These are phyloP conservation scores for Penicillium sp. DNA, from an alignment of 2,329 filamentous ascomycete genomes.

Conservation along the genomic window DNA sequence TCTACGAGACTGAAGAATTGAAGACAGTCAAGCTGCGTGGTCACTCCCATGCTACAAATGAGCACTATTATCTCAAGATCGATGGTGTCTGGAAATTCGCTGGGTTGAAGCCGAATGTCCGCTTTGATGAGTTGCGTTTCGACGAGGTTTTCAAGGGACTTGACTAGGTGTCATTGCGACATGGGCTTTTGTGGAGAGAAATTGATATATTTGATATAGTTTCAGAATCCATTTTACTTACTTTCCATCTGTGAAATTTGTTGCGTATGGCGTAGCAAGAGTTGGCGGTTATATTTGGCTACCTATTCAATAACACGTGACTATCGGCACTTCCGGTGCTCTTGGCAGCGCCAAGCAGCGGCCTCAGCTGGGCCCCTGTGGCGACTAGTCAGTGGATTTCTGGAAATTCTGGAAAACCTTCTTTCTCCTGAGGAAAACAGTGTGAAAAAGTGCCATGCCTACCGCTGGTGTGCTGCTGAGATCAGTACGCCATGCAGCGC, in stretches of 20 bases:
- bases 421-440: too few relatives aligned
- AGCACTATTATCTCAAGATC: constrained; percentile 57
- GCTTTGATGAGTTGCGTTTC: constrained; percentile 59
- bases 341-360: too few relatives aligned
- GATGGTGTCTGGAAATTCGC: constrained; percentile 62
- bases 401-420: too few relatives aligned
- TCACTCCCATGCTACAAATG: constrained; percentile 58
- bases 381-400: too few relatives aligned
- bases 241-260: not conserved
- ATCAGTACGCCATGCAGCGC: too few relatives aligned
- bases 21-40: constrained; percentile 55
- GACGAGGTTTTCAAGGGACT: constrained; percentile 50
- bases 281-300: too few relatives aligned
- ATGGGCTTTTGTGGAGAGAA: not conserved
- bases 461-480: too few relatives aligned
- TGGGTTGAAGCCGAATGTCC: constrained; percentile 54
- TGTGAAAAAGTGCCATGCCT: too few relatives aligned
- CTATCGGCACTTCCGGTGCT: too few relatives aligned
- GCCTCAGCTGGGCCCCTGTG: too few relatives aligned
- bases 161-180: constrained; percentile 2
- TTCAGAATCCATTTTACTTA: not conserved
- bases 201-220: not conserved
- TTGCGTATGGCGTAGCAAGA: not conserved
- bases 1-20: constrained; percentile 53
- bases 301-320: too few relatives aligned